A percentile compares a stretch with the other conserved stretches of the same genome.
phyloP scores from a whole-genome alignment of 1,284 basidiomycete species.

The Apiotrichum porosum region DNA sequence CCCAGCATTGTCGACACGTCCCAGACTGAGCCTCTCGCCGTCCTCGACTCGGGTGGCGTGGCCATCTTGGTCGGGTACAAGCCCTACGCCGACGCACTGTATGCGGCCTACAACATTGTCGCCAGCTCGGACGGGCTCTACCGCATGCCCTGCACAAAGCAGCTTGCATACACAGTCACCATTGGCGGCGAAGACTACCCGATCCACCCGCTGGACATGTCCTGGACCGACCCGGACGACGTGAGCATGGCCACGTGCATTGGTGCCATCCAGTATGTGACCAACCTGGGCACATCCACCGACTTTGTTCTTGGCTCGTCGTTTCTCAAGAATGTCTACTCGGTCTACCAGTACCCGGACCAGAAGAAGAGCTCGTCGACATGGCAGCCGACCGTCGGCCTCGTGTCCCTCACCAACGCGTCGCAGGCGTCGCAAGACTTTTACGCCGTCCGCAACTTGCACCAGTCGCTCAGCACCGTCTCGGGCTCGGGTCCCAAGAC shows the following conservation, averaged over 20 bases:
- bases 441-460: constrained; percentile 41
- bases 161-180: constrained; percentile 39
- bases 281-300: constrained; percentile 27
- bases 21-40: constrained; percentile 33
- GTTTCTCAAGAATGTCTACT: constrained; percentile 48
- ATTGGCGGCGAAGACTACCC: constrained; percentile 35
- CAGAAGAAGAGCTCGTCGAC: constrained; percentile 15
- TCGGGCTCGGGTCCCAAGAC: constrained; percentile 17
- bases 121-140: constrained; percentile 37
- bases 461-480: constrained; percentile 31
- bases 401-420: constrained; percentile 41
- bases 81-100: constrained; percentile 37
- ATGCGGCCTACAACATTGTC: constrained; percentile 32
- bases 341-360: constrained; percentile 46
- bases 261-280: constrained; percentile 42
- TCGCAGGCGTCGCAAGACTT: constrained; percentile 43
- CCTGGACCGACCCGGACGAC: constrained; percentile 36
- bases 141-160: constrained; percentile 43
- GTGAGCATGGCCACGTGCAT: constrained; percentile 35
- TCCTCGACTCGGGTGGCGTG: constrained; percentile 47
- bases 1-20: constrained; percentile 24
- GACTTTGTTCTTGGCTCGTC: constrained; percentile 47
- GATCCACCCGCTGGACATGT: constrained; percentile 47
- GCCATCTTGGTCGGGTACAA: constrained; percentile 37
- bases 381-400: constrained; percentile 45